Evolutionary conservation across 306 rosid species (phyloP).

Genomic region (Arachis hypogaea): DNA sequence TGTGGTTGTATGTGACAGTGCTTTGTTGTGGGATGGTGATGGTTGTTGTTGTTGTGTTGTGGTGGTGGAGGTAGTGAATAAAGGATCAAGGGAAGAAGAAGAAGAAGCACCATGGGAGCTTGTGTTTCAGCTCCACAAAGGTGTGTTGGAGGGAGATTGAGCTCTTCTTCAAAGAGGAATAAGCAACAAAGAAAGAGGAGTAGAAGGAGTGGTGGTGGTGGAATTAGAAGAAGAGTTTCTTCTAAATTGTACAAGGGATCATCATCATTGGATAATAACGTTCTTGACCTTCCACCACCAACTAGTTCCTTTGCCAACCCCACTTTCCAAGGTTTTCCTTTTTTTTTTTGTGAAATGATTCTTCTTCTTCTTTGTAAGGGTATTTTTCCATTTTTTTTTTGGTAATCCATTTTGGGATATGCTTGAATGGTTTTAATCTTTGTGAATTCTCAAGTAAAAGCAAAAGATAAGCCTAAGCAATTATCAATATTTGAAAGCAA

Average conservation of each 20-base stretch:
- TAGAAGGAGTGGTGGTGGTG: conserved; percentile 11
- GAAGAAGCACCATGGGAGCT: conserved; percentile 65
- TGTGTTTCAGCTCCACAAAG: conserved; percentile 77
- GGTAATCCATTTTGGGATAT: conserved; percentile 14
- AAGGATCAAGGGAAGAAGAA: conserved; percentile 16
- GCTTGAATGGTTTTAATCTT: conserved; percentile 13
- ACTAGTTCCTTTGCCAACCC: conserved; percentile 64
- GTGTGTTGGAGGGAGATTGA: conserved; percentile 63
- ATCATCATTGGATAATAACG: conserved; percentile 58
- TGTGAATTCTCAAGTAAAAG: conserved; percentile 4
- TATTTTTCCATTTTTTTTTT: conserved; percentile 6
- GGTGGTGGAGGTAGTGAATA: not conserved
- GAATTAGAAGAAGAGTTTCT: conserved; percentile 53
- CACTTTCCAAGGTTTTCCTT: conserved; percentile 67
- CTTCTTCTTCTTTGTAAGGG: conserved; percentile 26
- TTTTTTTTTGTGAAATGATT: conserved; percentile 22
- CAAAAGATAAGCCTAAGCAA: not conserved
- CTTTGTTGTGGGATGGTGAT: conserved; percentile 21
- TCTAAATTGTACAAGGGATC: conserved; percentile 63
- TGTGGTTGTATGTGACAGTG: conserved; percentile 29
- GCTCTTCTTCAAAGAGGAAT: conserved; percentile 53
- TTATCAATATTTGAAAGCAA: conserved; percentile 14
- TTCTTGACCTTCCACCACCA: conserved; percentile 39
- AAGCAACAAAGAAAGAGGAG: conserved; percentile 45
- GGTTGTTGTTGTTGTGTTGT: conserved; percentile 7